Evolutionary conservation across 1,284 basidiomycete species (phyloP), one percentile per base, ranked within the genome.

Genomic region (Ustilago tritici): DNA sequence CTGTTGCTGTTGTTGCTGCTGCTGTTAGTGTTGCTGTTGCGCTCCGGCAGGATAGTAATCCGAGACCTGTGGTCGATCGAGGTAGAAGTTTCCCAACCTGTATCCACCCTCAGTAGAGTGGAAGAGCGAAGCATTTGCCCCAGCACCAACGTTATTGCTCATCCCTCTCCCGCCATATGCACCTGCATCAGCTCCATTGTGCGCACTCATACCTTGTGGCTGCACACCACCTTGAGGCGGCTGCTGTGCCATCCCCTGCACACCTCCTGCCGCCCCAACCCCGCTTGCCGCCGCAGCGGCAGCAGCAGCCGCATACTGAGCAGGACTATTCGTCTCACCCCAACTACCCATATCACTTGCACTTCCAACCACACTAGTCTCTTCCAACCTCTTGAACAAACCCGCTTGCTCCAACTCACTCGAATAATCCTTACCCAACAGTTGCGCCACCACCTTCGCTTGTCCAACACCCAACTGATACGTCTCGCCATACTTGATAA

Each of bases 401-500:
- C 72, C 76, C 7, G 50, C 61, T 56, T 68, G 64, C 53, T 75
- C 60, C 56, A 75, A 47, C 59, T 75, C 68, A 54, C 61, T 62
- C 34, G 56, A 58, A 31, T 70, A 78, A 41, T 78, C 76, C 50
- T 78, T 78, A 9, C 76, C 76, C 54, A 78, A 46, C 60, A 78
- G 43, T 63, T 78, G 72, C 1, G 76, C 76, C 1, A 78, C 71
- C 14, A 78, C 61, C 56, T 68, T 67, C 14, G 76, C 76, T 47
- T 78, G 76, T 0, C 76, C 72, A 8, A 71, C 72, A 9, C 76
- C 76, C 17, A 78, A 52, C 32, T 62, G 65, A 28, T 71, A 74
- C n/a, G 61, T 75, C 64, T 78, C 59, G n/a, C 76, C 76, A 32
- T 75, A 78, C 69, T 78, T 78, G 68, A 78, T 56, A n/a, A 78